phyloP scores from a whole-genome alignment of 108 stramenopile species.

The Chaetoceros muelleri region DNA sequence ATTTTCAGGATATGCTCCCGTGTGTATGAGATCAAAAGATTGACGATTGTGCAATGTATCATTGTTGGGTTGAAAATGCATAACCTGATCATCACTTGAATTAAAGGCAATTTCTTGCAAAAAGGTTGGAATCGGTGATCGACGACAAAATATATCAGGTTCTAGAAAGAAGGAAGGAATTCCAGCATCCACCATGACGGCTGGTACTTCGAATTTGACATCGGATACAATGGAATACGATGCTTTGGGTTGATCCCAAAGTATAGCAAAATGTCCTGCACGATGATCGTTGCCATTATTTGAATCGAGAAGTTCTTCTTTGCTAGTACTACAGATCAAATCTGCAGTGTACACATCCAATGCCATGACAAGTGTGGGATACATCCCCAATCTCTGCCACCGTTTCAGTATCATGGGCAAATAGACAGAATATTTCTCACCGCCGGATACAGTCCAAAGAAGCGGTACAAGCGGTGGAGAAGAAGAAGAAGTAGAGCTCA shows the following conservation, averaged over 20 bases:
- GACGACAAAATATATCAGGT: constrained; percentile 4
- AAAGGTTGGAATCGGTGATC: constrained; percentile 1
- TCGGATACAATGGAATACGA: constrained; percentile 8
- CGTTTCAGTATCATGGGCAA: neutral
- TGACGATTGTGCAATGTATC: neutral
- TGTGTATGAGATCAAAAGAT: neutral
- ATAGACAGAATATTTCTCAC: neutral
- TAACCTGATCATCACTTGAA: too few species aligned
- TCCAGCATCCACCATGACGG: neutral
- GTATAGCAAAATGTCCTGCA: too few species aligned
- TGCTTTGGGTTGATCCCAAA: neutral
- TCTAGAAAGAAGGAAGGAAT: constrained; percentile 4
- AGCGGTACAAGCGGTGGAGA: neutral
- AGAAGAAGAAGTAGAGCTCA: too few species aligned
- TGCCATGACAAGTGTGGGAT: neutral
- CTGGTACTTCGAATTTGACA: constrained; percentile 5
- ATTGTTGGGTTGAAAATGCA: neutral
- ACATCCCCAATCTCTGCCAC: neutral
- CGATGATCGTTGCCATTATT: too few species aligned
- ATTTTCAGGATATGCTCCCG: neutral
- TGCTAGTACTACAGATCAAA: neutral
- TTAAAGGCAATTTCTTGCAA: neutral
- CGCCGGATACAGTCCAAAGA: neutral
- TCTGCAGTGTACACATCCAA: neutral
- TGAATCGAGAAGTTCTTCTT: too few species aligned